Conservation (phyloP, 805 yeast species). For the Ogataea pignaliae region DNA sequence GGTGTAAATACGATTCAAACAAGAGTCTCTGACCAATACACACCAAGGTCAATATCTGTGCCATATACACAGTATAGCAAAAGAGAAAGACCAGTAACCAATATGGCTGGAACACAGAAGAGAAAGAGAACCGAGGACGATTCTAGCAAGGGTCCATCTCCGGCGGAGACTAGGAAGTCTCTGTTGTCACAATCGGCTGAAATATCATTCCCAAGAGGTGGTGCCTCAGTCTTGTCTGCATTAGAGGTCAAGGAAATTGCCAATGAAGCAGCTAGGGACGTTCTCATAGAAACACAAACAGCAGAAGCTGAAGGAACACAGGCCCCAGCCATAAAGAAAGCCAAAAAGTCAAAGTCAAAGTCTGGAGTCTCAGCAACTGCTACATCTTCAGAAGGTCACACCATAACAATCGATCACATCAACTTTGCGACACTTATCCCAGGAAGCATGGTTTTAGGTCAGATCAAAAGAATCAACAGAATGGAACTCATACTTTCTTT, state of each 20-base stretch:
- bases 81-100: too few relatives aligned
- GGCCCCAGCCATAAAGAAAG: conserved; percentile 21
- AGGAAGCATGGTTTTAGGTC: conserved; percentile 77
- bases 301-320: neutral
- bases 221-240: conserved; percentile 79
- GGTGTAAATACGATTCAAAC: too few relatives aligned
- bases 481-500: conserved; percentile 65
- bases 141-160: neutral
- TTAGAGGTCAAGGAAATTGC: conserved; percentile 89
- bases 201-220: conserved; percentile 91
- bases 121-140: conserved; percentile 45
- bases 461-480: conserved; percentile 54
- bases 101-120: conserved; percentile 28
- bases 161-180: conserved; percentile 18
- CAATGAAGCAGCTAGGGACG: conserved; percentile 88
- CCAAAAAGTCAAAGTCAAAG: conserved; percentile 26
- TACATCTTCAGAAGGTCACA: conserved; percentile 23
- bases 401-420: conserved; percentile 55
- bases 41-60: too few relatives aligned
- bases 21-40: too few relatives aligned
- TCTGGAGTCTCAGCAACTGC: conserved; percentile 16
- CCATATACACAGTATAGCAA: too few relatives aligned
- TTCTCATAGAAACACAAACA: conserved; percentile 49
- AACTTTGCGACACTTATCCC: conserved; percentile 58
- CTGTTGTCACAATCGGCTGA: conserved; percentile 35